Conservation (phyloP, 768 basidiomycete species). For the Agrocybe praecox region DNA sequence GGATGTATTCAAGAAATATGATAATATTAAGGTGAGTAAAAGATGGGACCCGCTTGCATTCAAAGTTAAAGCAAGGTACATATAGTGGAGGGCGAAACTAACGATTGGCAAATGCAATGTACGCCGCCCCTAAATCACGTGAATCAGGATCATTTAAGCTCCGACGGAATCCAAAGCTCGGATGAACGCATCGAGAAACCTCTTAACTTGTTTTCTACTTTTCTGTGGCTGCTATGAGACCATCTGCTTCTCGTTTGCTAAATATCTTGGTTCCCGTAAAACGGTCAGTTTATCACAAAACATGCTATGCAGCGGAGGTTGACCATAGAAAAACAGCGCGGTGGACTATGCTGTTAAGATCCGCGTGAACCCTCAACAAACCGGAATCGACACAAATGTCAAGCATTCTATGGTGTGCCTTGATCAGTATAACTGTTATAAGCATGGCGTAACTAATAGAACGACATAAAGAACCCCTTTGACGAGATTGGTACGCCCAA, state of each 20-base stretch:
- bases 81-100: no score
- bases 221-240: constrained; percentile 8
- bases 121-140: no score
- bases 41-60: no score
- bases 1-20: no score
- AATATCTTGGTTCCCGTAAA: constrained; percentile 15
- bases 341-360: constrained; percentile 99
- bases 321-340: constrained; percentile 48
- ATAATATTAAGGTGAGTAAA: no score
- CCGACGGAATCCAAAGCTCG: not conserved
- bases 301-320: not conserved
- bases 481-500: constrained; percentile 88
- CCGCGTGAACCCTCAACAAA: constrained; percentile 93
- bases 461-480: constrained; percentile 80
- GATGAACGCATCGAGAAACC: not conserved
- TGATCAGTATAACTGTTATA: not conserved
- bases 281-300: constrained; percentile 4
- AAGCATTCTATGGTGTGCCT: constrained; percentile 95
- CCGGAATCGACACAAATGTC: constrained; percentile 94
- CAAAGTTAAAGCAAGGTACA: no score
- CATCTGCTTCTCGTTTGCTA: constrained; percentile 12
- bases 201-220: not conserved
- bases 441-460: not conserved
- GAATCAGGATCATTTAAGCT: not conserved
- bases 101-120: no score